These are phyloP conservation scores for Herpetomonas samuelpessoai DNA, from an alignment of 208 protist species.

Conservation along the genomic window DNA sequence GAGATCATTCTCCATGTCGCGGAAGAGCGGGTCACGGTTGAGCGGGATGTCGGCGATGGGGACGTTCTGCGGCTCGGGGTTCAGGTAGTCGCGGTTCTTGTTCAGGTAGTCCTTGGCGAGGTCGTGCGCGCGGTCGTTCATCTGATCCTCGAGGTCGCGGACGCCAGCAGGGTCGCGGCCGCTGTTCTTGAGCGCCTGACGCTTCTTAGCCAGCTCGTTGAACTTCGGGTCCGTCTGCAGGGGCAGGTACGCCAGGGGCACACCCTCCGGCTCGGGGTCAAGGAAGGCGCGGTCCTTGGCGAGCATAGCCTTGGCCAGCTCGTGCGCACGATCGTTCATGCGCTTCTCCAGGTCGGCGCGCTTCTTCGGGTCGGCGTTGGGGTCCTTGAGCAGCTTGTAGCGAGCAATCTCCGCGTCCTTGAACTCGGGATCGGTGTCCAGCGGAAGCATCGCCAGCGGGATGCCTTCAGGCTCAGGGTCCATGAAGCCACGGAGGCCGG, in stretches of 20 bases:
- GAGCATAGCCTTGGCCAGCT: constrained; percentile 49
- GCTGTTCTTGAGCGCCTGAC: constrained; percentile 54
- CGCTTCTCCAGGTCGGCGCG: constrained; percentile 43
- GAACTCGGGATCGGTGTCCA: constrained; percentile 76
- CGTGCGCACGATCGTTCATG: constrained; percentile 56
- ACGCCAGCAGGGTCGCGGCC: constrained; percentile 28
- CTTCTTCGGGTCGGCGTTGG: constrained; percentile 25
- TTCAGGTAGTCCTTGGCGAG: constrained; percentile 59
- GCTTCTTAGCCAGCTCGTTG: constrained; percentile 63
- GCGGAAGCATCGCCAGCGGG: constrained; percentile 57
- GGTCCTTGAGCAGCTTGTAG: constrained; percentile 59
- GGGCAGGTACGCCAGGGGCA: constrained; percentile 58
- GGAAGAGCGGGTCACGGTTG: constrained; percentile 71
- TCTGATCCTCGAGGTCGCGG: constrained; percentile 61
- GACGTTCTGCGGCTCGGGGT: constrained; percentile 62
- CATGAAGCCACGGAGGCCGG: constrained; percentile 63
- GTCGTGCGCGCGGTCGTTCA: constrained; percentile 73
- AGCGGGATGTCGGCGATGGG: constrained; percentile 59
- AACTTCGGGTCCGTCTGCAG: constrained; percentile 62
- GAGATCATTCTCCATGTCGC: constrained; percentile 69
- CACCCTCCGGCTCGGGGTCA: constrained; percentile 79
- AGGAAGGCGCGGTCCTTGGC: constrained; percentile 65
- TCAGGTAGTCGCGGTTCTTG: constrained; percentile 66
- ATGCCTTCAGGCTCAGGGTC: constrained; percentile 71
- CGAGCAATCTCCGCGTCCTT: constrained; percentile 68